phyloP scores from a whole-genome alignment of 2,329 filamentous ascomycete species.

The Microcyclospora pomicola region DNA sequence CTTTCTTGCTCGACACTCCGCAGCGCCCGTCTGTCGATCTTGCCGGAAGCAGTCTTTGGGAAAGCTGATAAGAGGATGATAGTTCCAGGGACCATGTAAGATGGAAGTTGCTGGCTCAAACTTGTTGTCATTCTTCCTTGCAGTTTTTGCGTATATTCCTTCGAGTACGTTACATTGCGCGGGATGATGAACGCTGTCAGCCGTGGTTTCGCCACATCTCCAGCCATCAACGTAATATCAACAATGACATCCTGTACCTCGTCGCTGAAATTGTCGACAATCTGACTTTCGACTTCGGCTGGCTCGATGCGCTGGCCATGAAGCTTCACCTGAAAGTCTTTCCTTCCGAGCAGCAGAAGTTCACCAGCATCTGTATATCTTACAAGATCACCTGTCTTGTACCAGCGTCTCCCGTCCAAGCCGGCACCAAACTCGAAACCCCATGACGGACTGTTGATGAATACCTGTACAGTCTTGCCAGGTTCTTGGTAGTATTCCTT shows the following conservation, averaged over 20 bases:
- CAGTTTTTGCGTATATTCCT: no score
- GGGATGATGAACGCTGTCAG: no score
- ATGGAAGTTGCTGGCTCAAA: no score
- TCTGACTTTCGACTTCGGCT: slow-evolving; percentile 7
- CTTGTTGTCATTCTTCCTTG: no score
- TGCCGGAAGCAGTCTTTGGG: no score
- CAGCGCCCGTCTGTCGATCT: no score
- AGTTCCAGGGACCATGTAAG: no score
- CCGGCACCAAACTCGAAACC: not conserved
- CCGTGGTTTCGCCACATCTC: no score
- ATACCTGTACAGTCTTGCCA: slow-evolving; percentile 16
- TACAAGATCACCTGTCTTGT: slow-evolving; percentile 4
- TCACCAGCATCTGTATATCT: slow-evolving; percentile 7
- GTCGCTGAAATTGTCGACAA: not conserved
- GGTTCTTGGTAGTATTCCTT: slow-evolving; percentile 5
- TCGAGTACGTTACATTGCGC: no score
- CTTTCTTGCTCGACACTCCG: no score
- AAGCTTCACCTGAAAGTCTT: slow-evolving; percentile 10
- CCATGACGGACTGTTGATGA: slow-evolving; percentile 12
- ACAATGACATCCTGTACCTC: not conserved
- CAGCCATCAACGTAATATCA: no score
- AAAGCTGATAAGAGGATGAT: no score
- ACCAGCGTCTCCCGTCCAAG: slow-evolving; percentile 1
- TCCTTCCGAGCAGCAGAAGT: slow-evolving; percentile 7
- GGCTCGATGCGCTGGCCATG: slow-evolving; percentile 9